Evolutionary conservation across 1,139 yeast genomes (phyloP).

Genomic region (Scheffersomyces segobiensis): DNA sequence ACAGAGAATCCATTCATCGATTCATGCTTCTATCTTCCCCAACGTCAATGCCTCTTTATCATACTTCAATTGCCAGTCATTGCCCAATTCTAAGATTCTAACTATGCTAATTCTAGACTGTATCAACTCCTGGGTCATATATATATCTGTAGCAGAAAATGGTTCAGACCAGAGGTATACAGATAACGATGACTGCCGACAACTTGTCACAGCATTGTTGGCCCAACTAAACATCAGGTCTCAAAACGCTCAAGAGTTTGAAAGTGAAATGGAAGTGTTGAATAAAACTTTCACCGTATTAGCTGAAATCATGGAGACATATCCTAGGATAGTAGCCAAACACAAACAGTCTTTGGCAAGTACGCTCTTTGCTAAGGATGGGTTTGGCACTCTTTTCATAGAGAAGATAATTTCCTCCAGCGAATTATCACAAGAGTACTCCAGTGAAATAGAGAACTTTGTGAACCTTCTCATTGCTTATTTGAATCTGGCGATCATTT

Average conservation of each 20-base stretch:
- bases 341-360: slow-evolving; percentile 21
- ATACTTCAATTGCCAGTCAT: not conserved
- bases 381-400: slow-evolving; percentile 42
- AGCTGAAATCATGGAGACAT: slow-evolving; percentile 48
- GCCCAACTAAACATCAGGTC: not conserved
- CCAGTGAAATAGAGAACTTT: slow-evolving; percentile 47
- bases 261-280: slow-evolving; percentile 17
- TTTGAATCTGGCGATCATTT: slow-evolving; percentile 52
- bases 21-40: slow-evolving; percentile 10
- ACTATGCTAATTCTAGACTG: slow-evolving; percentile 29
- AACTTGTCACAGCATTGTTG: not conserved
- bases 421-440: slow-evolving; percentile 32
- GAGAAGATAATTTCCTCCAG: slow-evolving; percentile 20
- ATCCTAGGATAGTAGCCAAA: slow-evolving; percentile 39
- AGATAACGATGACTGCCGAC: slow-evolving; percentile 13
- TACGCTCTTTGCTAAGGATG: slow-evolving; percentile 35
- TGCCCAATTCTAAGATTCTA: slow-evolving; percentile 3
- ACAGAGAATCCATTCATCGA: slow-evolving; percentile 9
- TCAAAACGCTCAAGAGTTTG: not conserved
- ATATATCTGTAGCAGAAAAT: slow-evolving; percentile 35
- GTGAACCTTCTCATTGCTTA: slow-evolving; percentile 53
- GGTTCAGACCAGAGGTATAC: slow-evolving; percentile 36
- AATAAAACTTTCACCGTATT: slow-evolving; percentile 35
- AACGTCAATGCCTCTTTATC: slow-evolving; percentile 4
- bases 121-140: slow-evolving; percentile 35